Evolutionary conservation across 768 basidiomycete genomes (phyloP).

Genomic region (Tephrocybe sp.): DNA sequence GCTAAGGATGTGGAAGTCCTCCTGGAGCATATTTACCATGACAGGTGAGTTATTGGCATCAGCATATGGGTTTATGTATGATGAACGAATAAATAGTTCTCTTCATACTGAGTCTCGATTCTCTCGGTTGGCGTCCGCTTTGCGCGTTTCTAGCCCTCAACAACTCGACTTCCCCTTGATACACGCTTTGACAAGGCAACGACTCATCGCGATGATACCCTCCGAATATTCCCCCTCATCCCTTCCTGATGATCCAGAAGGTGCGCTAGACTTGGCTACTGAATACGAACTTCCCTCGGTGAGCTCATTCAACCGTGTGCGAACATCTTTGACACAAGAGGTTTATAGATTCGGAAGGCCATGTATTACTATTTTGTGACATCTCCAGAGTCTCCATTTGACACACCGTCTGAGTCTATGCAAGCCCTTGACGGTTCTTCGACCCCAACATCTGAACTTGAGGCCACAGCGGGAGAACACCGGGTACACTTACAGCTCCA

Average conservation of each 20-base stretch:
- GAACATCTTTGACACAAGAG: background rate
- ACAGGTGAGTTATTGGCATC: conserved; percentile 39
- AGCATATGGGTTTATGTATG: background rate
- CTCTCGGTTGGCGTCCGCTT: conserved; percentile 44
- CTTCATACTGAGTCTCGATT: conserved; percentile 43
- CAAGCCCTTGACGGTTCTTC: conserved; percentile 6
- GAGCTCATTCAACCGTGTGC: conserved; percentile 22
- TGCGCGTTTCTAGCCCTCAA: conserved; percentile 54
- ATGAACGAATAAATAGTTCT: conserved; percentile 32
- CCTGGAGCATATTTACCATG: conserved; percentile 66
- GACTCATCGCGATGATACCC: conserved; percentile 47
- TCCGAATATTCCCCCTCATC: conserved; percentile 39
- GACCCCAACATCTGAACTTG: conserved; percentile 5
- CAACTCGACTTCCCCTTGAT: conserved; percentile 58
- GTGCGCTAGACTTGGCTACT: conserved; percentile 51
- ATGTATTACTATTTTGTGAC: conserved; percentile 65
- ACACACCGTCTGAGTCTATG: background rate
- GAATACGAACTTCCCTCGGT: conserved; percentile 48
- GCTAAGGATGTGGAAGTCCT: conserved; percentile 53
- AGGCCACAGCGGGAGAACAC: background rate
- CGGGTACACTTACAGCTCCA: conserved; percentile 18
- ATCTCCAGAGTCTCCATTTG: conserved; percentile 12
- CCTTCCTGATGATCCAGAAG: conserved; percentile 43
- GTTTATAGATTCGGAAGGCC: conserved; percentile 52
- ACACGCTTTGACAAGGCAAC: conserved; percentile 40